Percentiles rank a stretch among this genome's conserved stretches.
These are phyloP conservation scores for Trifolium repens DNA, from an alignment of 306 rosid genomes.

Conservation along the genomic window DNA sequence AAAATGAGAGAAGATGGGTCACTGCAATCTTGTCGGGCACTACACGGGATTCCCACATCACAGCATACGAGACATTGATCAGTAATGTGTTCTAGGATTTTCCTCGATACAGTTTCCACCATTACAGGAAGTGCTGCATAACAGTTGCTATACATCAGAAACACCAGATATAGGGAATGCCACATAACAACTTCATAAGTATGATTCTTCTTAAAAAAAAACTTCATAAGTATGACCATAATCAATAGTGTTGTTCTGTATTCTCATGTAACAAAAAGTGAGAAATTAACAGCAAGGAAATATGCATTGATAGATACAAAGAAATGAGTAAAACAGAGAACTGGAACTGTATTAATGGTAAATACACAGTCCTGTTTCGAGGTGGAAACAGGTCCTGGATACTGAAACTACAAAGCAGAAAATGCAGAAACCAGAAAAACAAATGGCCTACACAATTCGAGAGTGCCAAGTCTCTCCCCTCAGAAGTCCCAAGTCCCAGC, in stretches of 20 bases:
- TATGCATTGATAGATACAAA: conserved; percentile 9
- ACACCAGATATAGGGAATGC: conserved; percentile 32
- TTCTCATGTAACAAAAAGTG: conserved; percentile 13
- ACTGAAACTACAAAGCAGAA: conserved; percentile 7
- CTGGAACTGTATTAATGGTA: not conserved
- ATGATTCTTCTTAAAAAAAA: not conserved
- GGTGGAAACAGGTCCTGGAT: conserved; percentile 8
- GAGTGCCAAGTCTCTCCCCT: not conserved
- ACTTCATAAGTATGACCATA: conserved; percentile 25
- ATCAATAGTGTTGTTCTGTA: conserved; percentile 8
- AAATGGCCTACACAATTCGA: not conserved
- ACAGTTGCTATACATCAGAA: conserved; percentile 38
- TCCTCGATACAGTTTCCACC: conserved; percentile 76
- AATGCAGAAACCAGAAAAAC: not conserved
- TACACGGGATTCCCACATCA: conserved; percentile 91
- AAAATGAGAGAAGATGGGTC: conserved; percentile 94
- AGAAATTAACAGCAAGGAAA: conserved; percentile 29
- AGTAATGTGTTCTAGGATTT: conserved; percentile 82
- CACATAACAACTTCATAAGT: conserved; percentile 9
- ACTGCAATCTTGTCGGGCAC: conserved; percentile 89
- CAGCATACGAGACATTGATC: conserved; percentile 98
- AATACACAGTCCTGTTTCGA: not conserved
- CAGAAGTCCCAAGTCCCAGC: not conserved
- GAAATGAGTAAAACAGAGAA: not conserved
- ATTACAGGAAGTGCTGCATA: conserved; percentile 87